Conservation (phyloP, 805 yeast species). For the Candida khao-thaluensis region DNA sequence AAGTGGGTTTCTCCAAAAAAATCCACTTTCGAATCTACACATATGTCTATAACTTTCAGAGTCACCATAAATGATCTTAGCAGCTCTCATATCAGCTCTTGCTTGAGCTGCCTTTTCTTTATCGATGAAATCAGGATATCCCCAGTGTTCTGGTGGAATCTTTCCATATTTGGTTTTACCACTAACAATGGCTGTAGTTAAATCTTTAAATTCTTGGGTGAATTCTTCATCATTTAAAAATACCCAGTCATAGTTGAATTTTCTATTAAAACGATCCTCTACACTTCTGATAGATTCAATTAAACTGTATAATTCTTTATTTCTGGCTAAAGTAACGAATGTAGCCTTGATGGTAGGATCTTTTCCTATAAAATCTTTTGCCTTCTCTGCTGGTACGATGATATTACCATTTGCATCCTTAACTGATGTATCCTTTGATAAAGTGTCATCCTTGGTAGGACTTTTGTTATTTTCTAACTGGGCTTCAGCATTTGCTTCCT, state of each 20-base stretch:
- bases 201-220: conserved; percentile 51
- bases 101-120: conserved; percentile 27
- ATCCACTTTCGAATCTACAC: conserved; percentile 53
- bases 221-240: conserved; percentile 72
- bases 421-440: background rate
- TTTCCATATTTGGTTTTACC: conserved; percentile 64
- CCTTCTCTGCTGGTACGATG: conserved; percentile 11
- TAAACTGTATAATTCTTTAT: conserved; percentile 59
- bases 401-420: conserved; percentile 2
- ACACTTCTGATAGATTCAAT: conserved; percentile 59
- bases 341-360: conserved; percentile 53
- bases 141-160: conserved; percentile 66
- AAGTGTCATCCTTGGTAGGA: background rate
- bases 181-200: conserved; percentile 48
- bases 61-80: conserved; percentile 55
- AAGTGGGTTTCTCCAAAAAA: conserved; percentile 60
- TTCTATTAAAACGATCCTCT: conserved; percentile 63
- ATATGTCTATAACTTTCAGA: conserved; percentile 67
- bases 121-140: conserved; percentile 66
- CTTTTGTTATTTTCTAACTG: conserved; percentile 8
- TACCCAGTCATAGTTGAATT: conserved; percentile 74
- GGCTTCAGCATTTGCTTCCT: conserved; percentile 12
- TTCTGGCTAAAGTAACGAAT: conserved; percentile 68
- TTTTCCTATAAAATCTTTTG: conserved; percentile 13
- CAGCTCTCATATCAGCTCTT: conserved; percentile 44